phyloP scores from a whole-genome alignment of 179 eudicot species.

The Silene vulgaris region DNA sequence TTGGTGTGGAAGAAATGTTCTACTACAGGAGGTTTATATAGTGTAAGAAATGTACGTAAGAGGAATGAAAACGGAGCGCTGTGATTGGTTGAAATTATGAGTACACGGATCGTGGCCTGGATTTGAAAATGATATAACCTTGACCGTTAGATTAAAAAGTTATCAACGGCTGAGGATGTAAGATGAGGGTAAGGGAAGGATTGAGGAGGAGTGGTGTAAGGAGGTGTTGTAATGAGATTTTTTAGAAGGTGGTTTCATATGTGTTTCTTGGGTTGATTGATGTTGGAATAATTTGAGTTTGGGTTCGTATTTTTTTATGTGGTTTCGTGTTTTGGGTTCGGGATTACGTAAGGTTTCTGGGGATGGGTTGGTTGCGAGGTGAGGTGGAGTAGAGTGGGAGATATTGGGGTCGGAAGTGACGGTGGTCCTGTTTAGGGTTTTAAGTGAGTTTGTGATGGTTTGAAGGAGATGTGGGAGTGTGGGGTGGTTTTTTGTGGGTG shows the following conservation, averaged over 20 bases:
- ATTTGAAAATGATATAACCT: neutral
- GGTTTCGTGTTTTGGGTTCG: conserved; percentile 29
- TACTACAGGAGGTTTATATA: conserved; percentile 12
- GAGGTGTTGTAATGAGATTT: conserved; percentile 14
- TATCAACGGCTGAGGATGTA: conserved; percentile 8
- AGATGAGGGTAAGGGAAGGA: neutral
- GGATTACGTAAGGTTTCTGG: conserved; percentile 45
- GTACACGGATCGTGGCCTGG: conserved; percentile 15
- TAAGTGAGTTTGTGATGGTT: conserved; percentile 25
- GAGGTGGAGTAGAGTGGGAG: conserved; percentile 20
- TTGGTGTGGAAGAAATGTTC: neutral
- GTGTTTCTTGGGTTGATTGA: conserved; percentile 54
- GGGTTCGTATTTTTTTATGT: conserved; percentile 25
- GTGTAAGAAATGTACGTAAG: conserved; percentile 4
- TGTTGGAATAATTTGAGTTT: conserved; percentile 36
- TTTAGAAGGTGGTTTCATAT: conserved; percentile 18
- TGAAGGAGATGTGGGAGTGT: neutral
- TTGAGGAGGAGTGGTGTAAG: neutral
- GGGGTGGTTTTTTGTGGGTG: neutral
- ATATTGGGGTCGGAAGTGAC: conserved; percentile 18
- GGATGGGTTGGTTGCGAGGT: conserved; percentile 25
- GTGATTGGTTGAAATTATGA: conserved; percentile 5
- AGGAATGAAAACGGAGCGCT: neutral
- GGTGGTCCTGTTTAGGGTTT: conserved; percentile 31
- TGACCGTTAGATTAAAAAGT: neutral